phyloP scores from a whole-genome alignment of 768 basidiomycete species.

The Naganishia antarctica region DNA sequence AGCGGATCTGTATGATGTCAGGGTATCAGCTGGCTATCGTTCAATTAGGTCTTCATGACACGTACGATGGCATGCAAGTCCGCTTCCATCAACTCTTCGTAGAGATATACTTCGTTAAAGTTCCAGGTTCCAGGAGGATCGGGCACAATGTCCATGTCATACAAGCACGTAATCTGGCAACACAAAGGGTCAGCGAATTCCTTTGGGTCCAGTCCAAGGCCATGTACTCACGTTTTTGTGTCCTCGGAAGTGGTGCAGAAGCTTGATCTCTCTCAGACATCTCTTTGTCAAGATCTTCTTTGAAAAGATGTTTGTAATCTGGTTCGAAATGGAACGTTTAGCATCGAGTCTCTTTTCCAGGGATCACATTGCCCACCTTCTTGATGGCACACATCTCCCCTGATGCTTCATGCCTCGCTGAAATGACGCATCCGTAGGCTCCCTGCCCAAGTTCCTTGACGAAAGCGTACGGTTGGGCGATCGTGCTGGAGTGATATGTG shows the following conservation, averaged over 20 bases:
- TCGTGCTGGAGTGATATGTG: conserved; percentile 22
- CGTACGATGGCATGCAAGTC: conserved; percentile 96
- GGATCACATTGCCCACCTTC: conserved; percentile 26
- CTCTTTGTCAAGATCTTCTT: conserved; percentile 81
- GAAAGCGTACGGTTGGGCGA: conserved; percentile 53
- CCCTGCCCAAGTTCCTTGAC: conserved; percentile 97
- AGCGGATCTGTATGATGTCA: conserved; percentile 48
- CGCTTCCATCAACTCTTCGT: conserved; percentile 99
- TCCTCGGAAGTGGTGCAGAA: conserved; percentile 94
- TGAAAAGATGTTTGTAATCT: conserved; percentile 49
- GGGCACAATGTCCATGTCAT: conserved; percentile 97
- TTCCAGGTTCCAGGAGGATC: conserved; percentile 68
- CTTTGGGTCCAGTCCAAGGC: background rate
- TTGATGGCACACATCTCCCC: conserved; percentile 49
- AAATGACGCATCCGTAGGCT: conserved; percentile 86
- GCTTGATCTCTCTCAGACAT: conserved; percentile 82
- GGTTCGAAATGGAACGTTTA: no score
- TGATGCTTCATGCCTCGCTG: conserved; percentile 54
- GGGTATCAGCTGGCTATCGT: background rate
- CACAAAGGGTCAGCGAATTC: background rate
- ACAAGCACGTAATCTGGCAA: conserved; percentile 81
- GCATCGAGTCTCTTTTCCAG: no score
- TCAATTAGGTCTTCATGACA: conserved; percentile 6
- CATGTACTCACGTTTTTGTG: conserved; percentile 84
- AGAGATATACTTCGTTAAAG: conserved; percentile 83